phyloP scores from a whole-genome alignment of 805 yeast species.

The Maudiozyma serrabonitensis region DNA sequence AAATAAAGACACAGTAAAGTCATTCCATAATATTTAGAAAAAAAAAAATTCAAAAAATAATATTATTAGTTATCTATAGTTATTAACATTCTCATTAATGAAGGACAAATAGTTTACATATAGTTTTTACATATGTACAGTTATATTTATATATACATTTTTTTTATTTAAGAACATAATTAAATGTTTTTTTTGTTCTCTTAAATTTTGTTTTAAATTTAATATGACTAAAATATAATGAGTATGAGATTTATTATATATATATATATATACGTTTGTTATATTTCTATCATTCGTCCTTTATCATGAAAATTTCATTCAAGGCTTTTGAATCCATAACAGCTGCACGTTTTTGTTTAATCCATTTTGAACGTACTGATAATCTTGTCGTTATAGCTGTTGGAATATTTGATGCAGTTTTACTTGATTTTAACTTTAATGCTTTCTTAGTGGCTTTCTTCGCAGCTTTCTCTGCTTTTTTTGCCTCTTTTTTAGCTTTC shows the following conservation, averaged over 20 bases:
- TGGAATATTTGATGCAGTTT: constrained; percentile 16
- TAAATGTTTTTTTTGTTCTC: neutral
- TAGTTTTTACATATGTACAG: neutral
- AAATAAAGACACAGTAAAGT: neutral
- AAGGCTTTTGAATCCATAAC: constrained; percentile 82
- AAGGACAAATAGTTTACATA: neutral
- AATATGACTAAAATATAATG: neutral
- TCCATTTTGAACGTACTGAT: constrained; percentile 78
- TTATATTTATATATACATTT: neutral
- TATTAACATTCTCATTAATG: neutral
- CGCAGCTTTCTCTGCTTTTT: constrained; percentile 21
- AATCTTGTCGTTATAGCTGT: constrained; percentile 41
- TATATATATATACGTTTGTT: neutral
- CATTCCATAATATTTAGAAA: neutral
- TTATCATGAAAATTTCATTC: constrained; percentile 87
- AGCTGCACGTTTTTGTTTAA: constrained; percentile 83
- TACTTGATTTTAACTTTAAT: constrained; percentile 5
- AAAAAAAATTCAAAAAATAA: neutral
- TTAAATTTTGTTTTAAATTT: neutral
- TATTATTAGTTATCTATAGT: neutral
- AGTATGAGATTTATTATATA: too few relatives aligned
- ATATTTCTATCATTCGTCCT: constrained; percentile 26
- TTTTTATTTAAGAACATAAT: neutral
- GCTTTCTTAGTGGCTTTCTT: constrained; percentile 10
- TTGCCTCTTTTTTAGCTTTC: constrained; percentile 25